Evolutionary conservation across 208 protist genomes (phyloP), one percentile per base, ranked within the genome.

Genomic region (Trypanosomatidae sp.): DNA sequence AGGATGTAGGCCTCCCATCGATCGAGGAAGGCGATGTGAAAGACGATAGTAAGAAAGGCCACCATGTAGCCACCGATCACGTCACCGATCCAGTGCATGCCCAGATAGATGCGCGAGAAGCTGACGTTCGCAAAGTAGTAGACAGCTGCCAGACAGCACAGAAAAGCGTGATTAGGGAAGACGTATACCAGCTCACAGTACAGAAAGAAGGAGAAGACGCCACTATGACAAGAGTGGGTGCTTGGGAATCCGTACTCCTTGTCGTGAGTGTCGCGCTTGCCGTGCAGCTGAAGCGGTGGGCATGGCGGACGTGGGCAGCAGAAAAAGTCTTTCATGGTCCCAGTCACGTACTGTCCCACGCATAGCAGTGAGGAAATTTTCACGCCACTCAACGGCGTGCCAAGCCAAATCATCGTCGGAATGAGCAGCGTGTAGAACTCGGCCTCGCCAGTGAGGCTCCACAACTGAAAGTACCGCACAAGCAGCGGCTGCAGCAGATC

Each of bases 1-100:
- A 90, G 19, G 9, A 91, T 52, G 58, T 6, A 58, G 30, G 49
- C 43, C 73, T 86, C 76, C 76, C 76, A 85, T 15, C 25, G 50
- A 59, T 83, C 62, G 28, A 90, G 43, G 41, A 90, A 91, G 19
- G 76, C 59, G 8, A 71, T 58, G 78, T 92, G 85, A 22, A 81
- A 66, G 52, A 86, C 73, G 47, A 94, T 73, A 58, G 79, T 76
- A 10, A 85, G 6, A 28, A 84, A 55, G 30, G 82, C 89, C 10
- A 83, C 74, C 41, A 69, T 30, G 76, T 74, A 80, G 30, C 89
- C 89, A 47, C 80, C 74, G 15, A 94, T 69, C 12, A 94, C 62
- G 73, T 94, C 89, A 1, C 79, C 89, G n/a, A 85, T 62, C 87
- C 89, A 94, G 73, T 94, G 89, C 86, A 94, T 91, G 49, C 87